Conservation (phyloP, 2,329 filamentous ascomycete genomes). For the Aspergillus fumigatus region DNA sequence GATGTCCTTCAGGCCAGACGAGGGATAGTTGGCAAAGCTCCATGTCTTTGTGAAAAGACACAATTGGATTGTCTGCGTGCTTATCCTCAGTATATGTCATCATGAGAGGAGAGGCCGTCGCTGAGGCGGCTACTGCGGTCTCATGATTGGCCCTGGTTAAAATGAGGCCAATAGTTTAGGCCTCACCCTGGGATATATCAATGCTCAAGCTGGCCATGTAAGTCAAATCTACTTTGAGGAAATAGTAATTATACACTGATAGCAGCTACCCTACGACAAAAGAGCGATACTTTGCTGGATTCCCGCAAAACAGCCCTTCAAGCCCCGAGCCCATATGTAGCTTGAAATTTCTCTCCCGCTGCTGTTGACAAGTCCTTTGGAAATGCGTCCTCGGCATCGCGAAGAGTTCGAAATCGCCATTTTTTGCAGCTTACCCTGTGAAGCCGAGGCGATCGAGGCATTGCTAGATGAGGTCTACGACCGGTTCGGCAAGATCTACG, state of each 20-base stretch:
- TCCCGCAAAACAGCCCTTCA: too few relatives aligned
- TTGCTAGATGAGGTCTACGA: neutral
- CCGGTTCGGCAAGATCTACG: too few relatives aligned
- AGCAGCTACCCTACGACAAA: too few relatives aligned
- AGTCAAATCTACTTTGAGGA: too few relatives aligned
- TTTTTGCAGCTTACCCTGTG: constrained; percentile 1
- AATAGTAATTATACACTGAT: too few relatives aligned
- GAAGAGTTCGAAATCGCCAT: constrained; percentile 3
- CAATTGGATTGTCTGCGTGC: neutral
- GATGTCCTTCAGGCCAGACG: constrained; percentile 17
- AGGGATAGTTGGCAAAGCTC: constrained; percentile 9
- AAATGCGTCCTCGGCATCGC: constrained; percentile 4
- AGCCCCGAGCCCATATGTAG: too few relatives aligned
- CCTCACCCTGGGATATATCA: too few relatives aligned
- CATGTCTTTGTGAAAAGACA: neutral
- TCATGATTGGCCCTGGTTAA: neutral
- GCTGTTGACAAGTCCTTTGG: too few relatives aligned
- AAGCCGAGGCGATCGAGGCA: constrained; percentile 3
- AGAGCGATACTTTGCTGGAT: too few relatives aligned
- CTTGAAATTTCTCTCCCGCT: too few relatives aligned
- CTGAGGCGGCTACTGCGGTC: neutral
- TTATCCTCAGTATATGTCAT: neutral
- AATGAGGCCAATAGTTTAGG: too few relatives aligned
- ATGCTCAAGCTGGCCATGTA: too few relatives aligned
- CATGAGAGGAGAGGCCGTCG: neutral